Base-by-base conservation (phyloP, 2,329 filamentous ascomycete species). In the Pseudocercospora fuligena region DNA sequence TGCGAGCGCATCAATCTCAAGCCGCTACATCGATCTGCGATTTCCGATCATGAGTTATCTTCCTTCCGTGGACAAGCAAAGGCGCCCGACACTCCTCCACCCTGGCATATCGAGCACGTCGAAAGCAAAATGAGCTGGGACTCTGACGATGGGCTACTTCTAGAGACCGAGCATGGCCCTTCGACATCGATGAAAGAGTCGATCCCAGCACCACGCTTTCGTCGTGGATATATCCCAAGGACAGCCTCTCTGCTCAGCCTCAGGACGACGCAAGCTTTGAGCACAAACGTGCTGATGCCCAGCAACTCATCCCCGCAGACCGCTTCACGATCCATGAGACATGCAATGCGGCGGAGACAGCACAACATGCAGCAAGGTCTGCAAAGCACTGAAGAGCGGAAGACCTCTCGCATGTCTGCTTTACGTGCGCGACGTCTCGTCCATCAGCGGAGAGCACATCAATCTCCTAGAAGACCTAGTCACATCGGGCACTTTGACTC, bases 21-120 rank as follows among this genome's bases (percentile, higher is more conserved):
- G 31, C 31, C 61, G 23, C 27, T 51, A 33, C 47, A 59, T 14
- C 40, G 51, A 9, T 53, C 61, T 21, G 16, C 33, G 16, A 6
- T 54, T 33, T 53, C 53, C 40, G 61, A 66, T 27, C 19, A 64
- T 33, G 65, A 63, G 7, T 60, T 64, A 16, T 19, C 47, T 21
- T 56, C 65, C 31, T 46, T 63, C n/a, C 19, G 19, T 23, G 60
- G 51, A 33, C 36, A 53, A 31, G 46, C 21, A 9, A 49, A 19
- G 49, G 63, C 63, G 58, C 66, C 64, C 25, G 66, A 68, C 49
- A 66, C 63, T 23, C 66, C 66, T 16, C 64, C 63, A n/a, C 64
- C 63, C 23, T 68, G 66, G 66, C 56, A 49, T 9, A 49, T 33
- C 12, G 14, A 33, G 31, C 51, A 19, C 8, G 16, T 56, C 27